Base-by-base conservation (phyloP, 2,329 filamentous ascomycete genomes). In the Colletotrichum costaricense region DNA sequence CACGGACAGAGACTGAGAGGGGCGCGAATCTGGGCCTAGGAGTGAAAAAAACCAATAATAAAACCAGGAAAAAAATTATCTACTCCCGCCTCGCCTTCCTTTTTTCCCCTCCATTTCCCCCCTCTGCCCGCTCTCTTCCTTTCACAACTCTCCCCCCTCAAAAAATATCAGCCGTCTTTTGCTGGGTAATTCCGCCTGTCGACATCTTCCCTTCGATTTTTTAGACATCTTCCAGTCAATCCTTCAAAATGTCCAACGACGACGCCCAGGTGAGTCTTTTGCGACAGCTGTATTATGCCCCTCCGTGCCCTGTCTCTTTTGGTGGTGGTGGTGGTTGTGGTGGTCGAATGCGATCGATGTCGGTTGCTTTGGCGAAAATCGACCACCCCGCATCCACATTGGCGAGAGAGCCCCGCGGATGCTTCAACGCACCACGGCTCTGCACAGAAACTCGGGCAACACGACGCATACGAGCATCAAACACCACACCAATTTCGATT, bases 221-320 rank as follows among this genome's bases (percentile, higher is more conserved):
- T 73, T 75, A 75, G 73, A 69, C 76, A 76, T 74, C 69, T 75
- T 74, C 68, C 55, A 74, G 76, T 76, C 74, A 85, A 83, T 82
- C 82, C 82, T 82, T 86, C 88, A 89, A 84, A 80, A 91, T 91
- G 89, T 83, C 88, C 79, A 64, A 64, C 62, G 88, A 90, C 76
- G 88, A 84, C 76, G 80, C 81, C 75, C 81, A 89, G 81, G 88
- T 90, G 85, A 86, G 88, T 83, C 55, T 57, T 54, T 69, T 66
- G 60, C 69, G 57, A 63, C 63, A 67, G 76, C 59, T 69, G 59
- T 69, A 65, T 49, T 75, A 35, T 12, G 1, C 59, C 35, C 58
- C 63, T 66, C 55, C 54, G 52, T 56, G 33, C 38, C 63, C 59
- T 58, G 64, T 62, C 72, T 56, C 74, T 74, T 74, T 77, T 76